Evolutionary conservation across 2,329 filamentous ascomycete genomes (phyloP), one percentile per base, ranked within the genome.

Genomic region (Sporothrix schenckii): DNA sequence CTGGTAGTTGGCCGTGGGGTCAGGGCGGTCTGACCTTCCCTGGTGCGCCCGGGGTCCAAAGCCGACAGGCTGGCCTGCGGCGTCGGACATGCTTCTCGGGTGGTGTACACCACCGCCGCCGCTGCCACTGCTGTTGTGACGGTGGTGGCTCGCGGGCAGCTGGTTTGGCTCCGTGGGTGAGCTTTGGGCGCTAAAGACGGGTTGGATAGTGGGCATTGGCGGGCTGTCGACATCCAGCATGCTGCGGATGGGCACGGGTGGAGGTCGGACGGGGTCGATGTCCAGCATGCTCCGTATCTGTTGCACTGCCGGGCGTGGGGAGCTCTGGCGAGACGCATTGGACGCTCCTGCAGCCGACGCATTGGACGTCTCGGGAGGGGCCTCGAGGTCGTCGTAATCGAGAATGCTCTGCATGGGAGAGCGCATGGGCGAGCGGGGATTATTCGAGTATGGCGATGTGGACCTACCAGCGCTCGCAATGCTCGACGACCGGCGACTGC

Each of bases 341-440:
- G 58, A 63, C 41, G 58, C 58, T 39, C 58, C 58, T 2, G 63
- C 44, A 7, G 7, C 44, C 2, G 24, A 49, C 3, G 44, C 44
- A 34, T 13, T 50, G 27, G 63, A 53, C 2, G 72, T 63, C 24
- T 71, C 70, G n/a, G 72, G 68, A 47, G 76, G 73, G 49, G 72
- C 72, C 68, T 74, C 72, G 73, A 76, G 69, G 68, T 75, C 75
- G 69, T 82, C 83, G 71, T 85, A 83, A 76, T 89, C 87, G 21
- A 90, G 82, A 85, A 91, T 88, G 79, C 88, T 92, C 74, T 90
- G 85, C 69, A 91, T 86, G 13, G 90, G 89, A 30, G 91, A 91
- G 68, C 84, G 86, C 68, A 91, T 86, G 11, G 90, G 89, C 21
- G 91, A 91, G 69, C 84, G 86, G 60, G 89, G 87, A 69, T 60